A percentile compares a stretch with the other conserved stretches of the same genome.
These are phyloP conservation scores for Heliamphora ciliata DNA, from an alignment of 179 eudicot genomes.

Conservation along the genomic window DNA sequence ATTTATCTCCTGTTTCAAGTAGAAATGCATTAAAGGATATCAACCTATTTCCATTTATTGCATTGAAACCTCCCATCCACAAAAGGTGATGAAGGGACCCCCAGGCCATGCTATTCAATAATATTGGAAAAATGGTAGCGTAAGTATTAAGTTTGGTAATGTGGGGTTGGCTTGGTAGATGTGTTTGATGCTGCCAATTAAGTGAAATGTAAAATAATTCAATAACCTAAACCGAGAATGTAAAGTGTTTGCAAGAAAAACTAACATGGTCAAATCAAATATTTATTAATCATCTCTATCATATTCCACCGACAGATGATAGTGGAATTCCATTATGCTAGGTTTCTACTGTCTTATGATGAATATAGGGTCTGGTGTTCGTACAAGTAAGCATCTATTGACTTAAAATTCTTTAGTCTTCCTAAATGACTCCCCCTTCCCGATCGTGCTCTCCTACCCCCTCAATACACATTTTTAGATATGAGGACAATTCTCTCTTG, in stretches of 20 bases:
- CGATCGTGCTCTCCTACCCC: too few species aligned
- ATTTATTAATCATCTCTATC: background rate
- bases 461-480: too few species aligned
- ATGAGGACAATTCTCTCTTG: too few species aligned
- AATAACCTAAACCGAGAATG: background rate
- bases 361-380: background rate
- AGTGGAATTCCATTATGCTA: background rate
- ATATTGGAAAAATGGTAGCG: too few species aligned
- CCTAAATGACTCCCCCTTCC: too few species aligned
- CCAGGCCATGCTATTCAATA: too few species aligned
- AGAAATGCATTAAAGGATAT: background rate
- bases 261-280: background rate
- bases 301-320: background rate
- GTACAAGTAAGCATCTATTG: background rate
- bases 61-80: too few species aligned
- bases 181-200: background rate
- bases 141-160: background rate
- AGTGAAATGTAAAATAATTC: background rate
- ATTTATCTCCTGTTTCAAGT: background rate
- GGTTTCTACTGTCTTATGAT: background rate
- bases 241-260: background rate
- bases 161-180: background rate
- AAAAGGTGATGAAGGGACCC: background rate
- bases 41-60: background rate
- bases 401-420: background rate